These are phyloP conservation scores for Colletotrichum cuscutae DNA, from an alignment of 2,329 filamentous ascomycete genomes.

Conservation along the genomic window DNA sequence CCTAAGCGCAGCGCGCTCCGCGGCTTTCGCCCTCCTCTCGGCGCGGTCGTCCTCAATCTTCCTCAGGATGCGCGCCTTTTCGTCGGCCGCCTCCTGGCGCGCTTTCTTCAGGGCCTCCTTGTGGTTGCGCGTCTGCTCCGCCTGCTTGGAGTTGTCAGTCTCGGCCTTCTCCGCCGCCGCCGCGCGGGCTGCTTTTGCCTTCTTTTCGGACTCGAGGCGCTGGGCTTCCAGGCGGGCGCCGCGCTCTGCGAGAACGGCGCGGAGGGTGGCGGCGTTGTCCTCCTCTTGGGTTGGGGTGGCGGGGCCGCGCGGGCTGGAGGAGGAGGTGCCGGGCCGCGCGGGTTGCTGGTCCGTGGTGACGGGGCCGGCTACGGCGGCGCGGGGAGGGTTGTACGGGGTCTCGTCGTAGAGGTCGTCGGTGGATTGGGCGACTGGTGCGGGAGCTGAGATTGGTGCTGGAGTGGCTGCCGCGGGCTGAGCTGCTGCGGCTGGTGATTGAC, in stretches of 20 bases:
- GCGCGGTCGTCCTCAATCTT: conserved; percentile 82
- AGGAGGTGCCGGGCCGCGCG: conserved; percentile 34
- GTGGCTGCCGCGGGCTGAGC: neutral
- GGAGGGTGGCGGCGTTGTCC: conserved; percentile 37
- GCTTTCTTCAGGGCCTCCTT: conserved; percentile 69
- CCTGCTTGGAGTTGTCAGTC: conserved; percentile 41
- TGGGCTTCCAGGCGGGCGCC: conserved; percentile 55
- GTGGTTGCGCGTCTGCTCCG: conserved; percentile 54
- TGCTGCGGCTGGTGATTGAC: neutral
- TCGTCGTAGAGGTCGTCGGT: conserved; percentile 14
- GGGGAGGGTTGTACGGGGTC: conserved; percentile 3
- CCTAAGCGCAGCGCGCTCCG: conserved; percentile 57
- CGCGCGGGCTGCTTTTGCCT: conserved; percentile 60
- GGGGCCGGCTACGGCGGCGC: neutral
- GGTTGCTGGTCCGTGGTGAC: conserved; percentile 6
- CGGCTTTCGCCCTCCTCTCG: conserved; percentile 69
- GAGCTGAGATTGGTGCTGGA: neutral
- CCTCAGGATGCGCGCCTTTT: conserved; percentile 76
- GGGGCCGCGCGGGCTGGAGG: conserved; percentile 40
- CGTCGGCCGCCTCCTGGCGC: conserved; percentile 73
- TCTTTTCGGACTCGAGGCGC: conserved; percentile 56
- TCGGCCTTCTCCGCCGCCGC: conserved; percentile 58
- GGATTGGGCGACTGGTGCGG: neutral
- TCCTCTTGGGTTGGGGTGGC: conserved; percentile 38
- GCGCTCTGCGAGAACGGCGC: conserved; percentile 60